Evolutionary conservation across 768 basidiomycete species (phyloP).

Genomic region (Cubamyces lactineus): DNA sequence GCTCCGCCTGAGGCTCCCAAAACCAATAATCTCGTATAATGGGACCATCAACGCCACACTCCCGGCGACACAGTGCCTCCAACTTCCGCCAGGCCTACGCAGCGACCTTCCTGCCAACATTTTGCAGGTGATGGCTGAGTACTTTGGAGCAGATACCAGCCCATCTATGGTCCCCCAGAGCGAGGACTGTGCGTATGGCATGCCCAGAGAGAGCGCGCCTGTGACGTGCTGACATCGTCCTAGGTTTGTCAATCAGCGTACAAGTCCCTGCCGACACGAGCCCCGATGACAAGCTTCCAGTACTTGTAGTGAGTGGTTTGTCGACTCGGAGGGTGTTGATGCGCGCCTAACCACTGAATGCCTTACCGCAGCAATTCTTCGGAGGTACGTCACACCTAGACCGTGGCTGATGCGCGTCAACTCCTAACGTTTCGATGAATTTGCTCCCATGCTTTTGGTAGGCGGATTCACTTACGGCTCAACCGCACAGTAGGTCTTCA

Average conservation of each 20-base stretch:
- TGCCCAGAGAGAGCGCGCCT: neutral
- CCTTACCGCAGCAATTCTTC: conserved; percentile 31
- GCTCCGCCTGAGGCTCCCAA: conserved; percentile 24
- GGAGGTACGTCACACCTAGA: conserved; percentile 31
- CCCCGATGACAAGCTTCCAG: conserved; percentile 50
- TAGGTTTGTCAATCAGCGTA: conserved; percentile 55
- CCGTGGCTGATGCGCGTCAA: too few species aligned
- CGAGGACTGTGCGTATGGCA: conserved; percentile 6
- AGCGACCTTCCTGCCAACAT: conserved; percentile 26
- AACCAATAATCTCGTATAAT: conserved; percentile 30
- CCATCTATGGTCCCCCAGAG: neutral
- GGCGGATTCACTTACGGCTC: conserved; percentile 7
- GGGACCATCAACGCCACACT: conserved; percentile 38
- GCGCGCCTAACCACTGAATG: neutral
- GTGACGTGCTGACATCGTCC: neutral
- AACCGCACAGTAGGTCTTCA: neutral
- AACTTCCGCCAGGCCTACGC: conserved; percentile 30
- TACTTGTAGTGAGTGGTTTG: conserved; percentile 49
- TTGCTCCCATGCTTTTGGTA: too few species aligned
- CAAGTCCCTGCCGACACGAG: conserved; percentile 38
- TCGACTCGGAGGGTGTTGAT: conserved; percentile 27
- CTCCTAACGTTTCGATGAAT: too few species aligned
- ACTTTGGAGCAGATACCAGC: neutral
- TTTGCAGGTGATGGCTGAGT: conserved; percentile 19
- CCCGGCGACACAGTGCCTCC: conserved; percentile 44